Evolutionary conservation across 495 filamentous ascomycete species (phyloP).

Genomic region (Halenospora varia): DNA sequence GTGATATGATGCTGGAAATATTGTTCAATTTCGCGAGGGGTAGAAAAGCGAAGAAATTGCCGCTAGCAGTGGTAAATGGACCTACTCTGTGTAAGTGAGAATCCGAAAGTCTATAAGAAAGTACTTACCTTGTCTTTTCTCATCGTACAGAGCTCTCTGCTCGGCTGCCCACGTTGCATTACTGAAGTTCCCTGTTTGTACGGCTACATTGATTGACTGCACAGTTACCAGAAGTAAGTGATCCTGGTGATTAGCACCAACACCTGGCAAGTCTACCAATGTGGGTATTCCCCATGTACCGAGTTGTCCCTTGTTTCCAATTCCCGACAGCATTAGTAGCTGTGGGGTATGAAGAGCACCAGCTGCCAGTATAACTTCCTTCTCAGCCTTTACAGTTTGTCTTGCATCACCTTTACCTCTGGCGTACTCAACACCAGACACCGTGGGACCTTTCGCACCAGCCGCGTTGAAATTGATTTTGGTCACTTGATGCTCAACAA

Average conservation of each 20-base stretch:
- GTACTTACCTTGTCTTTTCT: slow-evolving; percentile 21
- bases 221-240: slow-evolving; percentile 45
- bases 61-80: slow-evolving; percentile 23
- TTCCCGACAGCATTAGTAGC: slow-evolving; percentile 57
- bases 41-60: slow-evolving; percentile 9
- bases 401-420: no score
- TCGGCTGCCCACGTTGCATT: slow-evolving; percentile 40
- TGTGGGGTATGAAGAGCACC: slow-evolving; percentile 59
- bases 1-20: background rate
- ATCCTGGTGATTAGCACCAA: slow-evolving; percentile 62
- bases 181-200: slow-evolving; percentile 30
- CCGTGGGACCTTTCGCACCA: background rate
- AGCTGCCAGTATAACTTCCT: slow-evolving; percentile 60
- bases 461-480: background rate
- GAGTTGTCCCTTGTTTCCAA: slow-evolving; percentile 50
- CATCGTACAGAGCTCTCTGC: slow-evolving; percentile 37
- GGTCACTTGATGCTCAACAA: slow-evolving; percentile 37
- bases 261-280: slow-evolving; percentile 50
- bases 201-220: slow-evolving; percentile 26
- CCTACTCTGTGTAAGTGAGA: no score
- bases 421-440: background rate
- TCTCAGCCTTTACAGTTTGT: slow-evolving; percentile 29
- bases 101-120: no score
- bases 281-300: slow-evolving; percentile 42
- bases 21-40: slow-evolving; percentile 2